These are phyloP conservation scores for Berberis thunbergii DNA, from an alignment of 164 flowering plant species.

Conservation along the genomic window DNA sequence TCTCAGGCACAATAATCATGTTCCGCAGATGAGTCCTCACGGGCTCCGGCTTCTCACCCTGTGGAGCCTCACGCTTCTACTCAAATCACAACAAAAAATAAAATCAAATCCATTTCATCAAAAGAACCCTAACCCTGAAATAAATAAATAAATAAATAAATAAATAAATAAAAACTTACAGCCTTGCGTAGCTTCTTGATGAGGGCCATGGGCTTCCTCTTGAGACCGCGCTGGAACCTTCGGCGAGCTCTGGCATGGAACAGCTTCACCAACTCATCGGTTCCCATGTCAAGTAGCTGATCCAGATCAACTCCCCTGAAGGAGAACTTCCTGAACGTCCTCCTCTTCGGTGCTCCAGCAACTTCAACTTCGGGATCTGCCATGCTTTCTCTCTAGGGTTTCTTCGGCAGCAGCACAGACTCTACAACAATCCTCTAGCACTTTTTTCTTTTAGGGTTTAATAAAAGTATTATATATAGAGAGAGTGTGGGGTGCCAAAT, in stretches of 20 bases:
- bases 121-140: background rate
- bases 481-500: no score
- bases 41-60: constrained; percentile 61
- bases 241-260: constrained; percentile 58
- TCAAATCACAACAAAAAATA: background rate
- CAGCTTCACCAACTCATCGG: constrained; percentile 69
- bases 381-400: background rate
- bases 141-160: no score
- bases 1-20: constrained; percentile 44
- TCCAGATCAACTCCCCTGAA: constrained; percentile 71
- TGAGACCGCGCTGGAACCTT: constrained; percentile 64
- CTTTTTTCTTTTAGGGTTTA: no score
- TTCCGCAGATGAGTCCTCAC: constrained; percentile 16
- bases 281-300: constrained; percentile 64
- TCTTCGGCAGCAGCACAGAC: no score
- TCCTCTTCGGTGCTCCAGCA: constrained; percentile 49
- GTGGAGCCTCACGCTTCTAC: constrained; percentile 59
- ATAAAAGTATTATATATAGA: no score
- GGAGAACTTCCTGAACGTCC: constrained; percentile 75
- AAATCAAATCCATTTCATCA: background rate
- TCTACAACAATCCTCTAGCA: no score
- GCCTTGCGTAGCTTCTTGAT: constrained; percentile 70
- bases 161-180: constrained; percentile 11
- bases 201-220: constrained; percentile 65
- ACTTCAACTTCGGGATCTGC: constrained; percentile 33